Evolutionary conservation across 148 eudicot genomes (phyloP), one percentile per base, ranked within the genome.

Genomic region (Tetragonia tetragonoides): DNA sequence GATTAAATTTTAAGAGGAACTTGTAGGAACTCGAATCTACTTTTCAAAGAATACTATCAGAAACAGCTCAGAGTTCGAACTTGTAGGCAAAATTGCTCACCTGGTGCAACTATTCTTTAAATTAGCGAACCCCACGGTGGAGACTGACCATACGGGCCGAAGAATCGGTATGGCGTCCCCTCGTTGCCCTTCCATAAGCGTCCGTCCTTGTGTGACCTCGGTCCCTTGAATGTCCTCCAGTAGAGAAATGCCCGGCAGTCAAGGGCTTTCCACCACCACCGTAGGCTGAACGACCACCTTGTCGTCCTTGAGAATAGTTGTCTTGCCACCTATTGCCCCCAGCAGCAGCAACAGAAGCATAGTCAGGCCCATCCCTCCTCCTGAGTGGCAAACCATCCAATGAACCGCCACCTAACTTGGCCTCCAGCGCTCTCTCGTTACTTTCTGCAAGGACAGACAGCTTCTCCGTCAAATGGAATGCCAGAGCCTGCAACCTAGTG

Each of bases 351-450:
- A 84, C 90, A 6, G 84, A 76, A 11, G 90, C 90, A 81, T 89
- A 89, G 69, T 91, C 91, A 49, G 87, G 84, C 0, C 89, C 91
- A 20, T 89, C 96, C 61, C 88, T 81, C 37, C 93, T 83, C 81
- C 91, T 86, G 2, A 56, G 39, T 3, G 90, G 84, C 63, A 86
- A 80, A 49, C 82, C 79, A 7, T 89, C 95, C 66, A 87, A 53
- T 15, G 44, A 21, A 34, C 74, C 85, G 10, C 88, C 91, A 67
- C 92, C 92, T 4, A 86, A 24, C 76, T 84, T 85, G 3, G 86
- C 82, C 75, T 88, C 96, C 60, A 82, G 69, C 23, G 93, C 96
- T 77, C 93, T 79, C 84, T 91, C 96, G 24, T 91, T 91, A 71
- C 87, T 82, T 59, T 91, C 93, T 2, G 91, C 93, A 62, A 91